Evolutionary conservation across 495 filamentous ascomycete species (phyloP).

Genomic region (Penicillium silybi): DNA sequence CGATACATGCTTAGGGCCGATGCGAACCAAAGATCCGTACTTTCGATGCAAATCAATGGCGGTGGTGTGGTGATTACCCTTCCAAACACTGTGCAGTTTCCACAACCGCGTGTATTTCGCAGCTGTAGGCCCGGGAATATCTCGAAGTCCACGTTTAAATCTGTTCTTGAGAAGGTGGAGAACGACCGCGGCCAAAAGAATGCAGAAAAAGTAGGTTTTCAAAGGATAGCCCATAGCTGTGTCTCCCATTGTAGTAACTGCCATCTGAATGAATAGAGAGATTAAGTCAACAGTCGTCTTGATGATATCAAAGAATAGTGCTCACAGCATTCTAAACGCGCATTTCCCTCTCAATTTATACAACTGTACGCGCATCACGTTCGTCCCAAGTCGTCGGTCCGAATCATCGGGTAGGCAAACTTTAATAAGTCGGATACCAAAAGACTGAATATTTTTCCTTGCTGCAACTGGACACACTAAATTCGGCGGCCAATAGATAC

Average conservation of each 20-base stretch:
- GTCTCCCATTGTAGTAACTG: not conserved
- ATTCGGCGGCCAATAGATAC: too few species aligned
- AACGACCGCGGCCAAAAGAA: not conserved
- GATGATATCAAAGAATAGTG: too few species aligned
- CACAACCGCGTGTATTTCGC: constrained; percentile 35
- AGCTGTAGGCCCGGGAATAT: constrained; percentile 33
- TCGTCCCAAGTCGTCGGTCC: too few species aligned
- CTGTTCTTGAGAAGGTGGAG: constrained; percentile 3
- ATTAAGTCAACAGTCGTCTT: too few species aligned
- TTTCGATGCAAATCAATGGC: constrained; percentile 33
- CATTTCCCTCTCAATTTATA: too few species aligned
- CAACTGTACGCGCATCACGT: too few species aligned
- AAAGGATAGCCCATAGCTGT: not conserved
- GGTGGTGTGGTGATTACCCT: constrained; percentile 28
- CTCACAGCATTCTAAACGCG: too few species aligned
- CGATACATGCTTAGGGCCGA: constrained; percentile 35
- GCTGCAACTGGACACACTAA: too few species aligned
- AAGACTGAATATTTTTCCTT: too few species aligned
- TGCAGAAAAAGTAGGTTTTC: not conserved
- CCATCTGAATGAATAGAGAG: not conserved
- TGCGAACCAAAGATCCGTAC: constrained; percentile 39
- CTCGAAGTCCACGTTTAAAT: constrained; percentile 8
- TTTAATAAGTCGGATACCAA: too few species aligned
- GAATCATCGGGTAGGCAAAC: too few species aligned
- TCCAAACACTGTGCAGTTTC: constrained; percentile 31